These are phyloP conservation scores for Xylaria nigripes DNA, from an alignment of 495 filamentous ascomycete genomes.

Conservation along the genomic window DNA sequence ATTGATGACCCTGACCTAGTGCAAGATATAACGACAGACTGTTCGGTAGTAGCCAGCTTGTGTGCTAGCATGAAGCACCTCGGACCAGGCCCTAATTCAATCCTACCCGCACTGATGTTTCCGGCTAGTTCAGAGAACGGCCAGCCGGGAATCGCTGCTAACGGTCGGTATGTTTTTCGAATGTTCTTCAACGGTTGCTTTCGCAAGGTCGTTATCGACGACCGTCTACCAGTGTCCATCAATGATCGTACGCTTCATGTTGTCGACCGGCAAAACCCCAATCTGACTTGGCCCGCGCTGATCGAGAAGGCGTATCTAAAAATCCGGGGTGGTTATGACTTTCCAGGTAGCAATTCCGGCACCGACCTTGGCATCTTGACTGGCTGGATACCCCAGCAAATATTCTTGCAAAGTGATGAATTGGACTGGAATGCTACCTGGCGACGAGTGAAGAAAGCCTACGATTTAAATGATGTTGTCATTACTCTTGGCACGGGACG, in stretches of 20 bases:
- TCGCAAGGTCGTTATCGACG: constrained; percentile 81
- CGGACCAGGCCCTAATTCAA: constrained; percentile 27
- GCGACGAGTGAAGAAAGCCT: constrained; percentile 66
- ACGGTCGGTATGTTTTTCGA: constrained; percentile 84
- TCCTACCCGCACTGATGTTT: constrained; percentile 58
- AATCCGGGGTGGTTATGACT: constrained; percentile 91
- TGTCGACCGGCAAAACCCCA: constrained; percentile 72
- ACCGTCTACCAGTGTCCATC: constrained; percentile 70
- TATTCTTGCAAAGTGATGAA: constrained; percentile 81
- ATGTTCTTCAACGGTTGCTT: constrained; percentile 94
- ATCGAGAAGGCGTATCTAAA: constrained; percentile 98
- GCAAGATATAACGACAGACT: constrained; percentile 90
- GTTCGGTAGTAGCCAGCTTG: constrained; percentile 92
- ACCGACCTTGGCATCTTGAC: constrained; percentile 87
- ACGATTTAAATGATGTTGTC: constrained; percentile 71
- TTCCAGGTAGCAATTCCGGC: constrained; percentile 95
- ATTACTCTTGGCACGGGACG: constrained; percentile 86
- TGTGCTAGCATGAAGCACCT: constrained; percentile 59
- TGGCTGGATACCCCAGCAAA: constrained; percentile 94
- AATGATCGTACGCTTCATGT: constrained; percentile 73
- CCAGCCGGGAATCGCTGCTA: constrained; percentile 54
- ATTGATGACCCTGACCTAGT: constrained; percentile 63
- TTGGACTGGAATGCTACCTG: constrained; percentile 66
- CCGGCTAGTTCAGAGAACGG: constrained; percentile 55
- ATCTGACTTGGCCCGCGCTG: constrained; percentile 81